Evolutionary conservation across 345 rosid genomes (phyloP).

Genomic region (Excoecaria cochinchinensis): DNA sequence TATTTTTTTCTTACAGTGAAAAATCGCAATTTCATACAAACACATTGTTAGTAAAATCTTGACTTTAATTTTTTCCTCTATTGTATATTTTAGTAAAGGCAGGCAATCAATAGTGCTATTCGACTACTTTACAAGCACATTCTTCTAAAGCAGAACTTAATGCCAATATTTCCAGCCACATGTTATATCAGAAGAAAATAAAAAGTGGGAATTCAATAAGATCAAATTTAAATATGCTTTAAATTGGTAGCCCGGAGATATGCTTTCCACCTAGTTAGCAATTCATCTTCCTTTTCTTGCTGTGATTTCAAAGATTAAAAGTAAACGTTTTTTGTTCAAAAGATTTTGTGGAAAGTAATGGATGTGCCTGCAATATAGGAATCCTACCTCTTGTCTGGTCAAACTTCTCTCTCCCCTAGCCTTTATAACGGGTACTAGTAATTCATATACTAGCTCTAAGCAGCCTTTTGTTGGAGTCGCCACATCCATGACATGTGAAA

Average conservation of each 20-base stretch:
- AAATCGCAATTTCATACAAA: not conserved
- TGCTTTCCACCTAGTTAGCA: not conserved
- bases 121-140: not conserved
- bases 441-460: conserved; percentile 31
- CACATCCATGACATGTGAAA: conserved; percentile 31
- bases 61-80: too few species aligned
- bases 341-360: conserved; percentile 8
- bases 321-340: not conserved
- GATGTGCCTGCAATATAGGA: not conserved
- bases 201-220: not conserved
- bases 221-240: not conserved
- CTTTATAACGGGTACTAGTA: conserved; percentile 29
- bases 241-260: not conserved
- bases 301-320: not conserved
- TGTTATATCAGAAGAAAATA: not conserved
- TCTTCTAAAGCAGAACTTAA: not conserved
- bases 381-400: conserved; percentile 34
- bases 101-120: not conserved
- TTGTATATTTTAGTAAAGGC: not conserved
- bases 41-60: too few species aligned
- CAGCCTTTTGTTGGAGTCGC: conserved; percentile 33
- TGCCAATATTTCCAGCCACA: not conserved
- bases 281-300: not conserved
- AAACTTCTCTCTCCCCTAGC: conserved; percentile 31
- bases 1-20: not conserved